Conservation (phyloP, 2,329 filamentous ascomycete genomes). For the Talaromyces rugulosus region DNA sequence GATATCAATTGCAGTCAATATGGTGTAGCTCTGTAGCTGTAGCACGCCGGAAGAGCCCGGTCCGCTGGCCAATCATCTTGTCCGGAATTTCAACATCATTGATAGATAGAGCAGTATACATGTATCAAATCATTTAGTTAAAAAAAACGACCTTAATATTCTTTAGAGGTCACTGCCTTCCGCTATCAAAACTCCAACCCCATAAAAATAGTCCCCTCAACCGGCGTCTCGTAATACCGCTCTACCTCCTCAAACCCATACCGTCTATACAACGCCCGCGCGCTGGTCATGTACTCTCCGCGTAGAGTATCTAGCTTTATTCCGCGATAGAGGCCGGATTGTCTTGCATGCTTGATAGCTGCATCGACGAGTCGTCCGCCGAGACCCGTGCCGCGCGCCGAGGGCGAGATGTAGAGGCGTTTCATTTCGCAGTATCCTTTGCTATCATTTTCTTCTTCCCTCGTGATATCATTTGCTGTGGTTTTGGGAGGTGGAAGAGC, state of each 20-base stretch:
- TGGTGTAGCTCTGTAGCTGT: neutral
- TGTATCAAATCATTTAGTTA: no score
- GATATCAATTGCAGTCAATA: neutral
- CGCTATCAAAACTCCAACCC: conserved; percentile 24
- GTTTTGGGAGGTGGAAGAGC: conserved; percentile 19
- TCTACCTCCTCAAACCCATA: conserved; percentile 51
- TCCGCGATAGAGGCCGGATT: conserved; percentile 42
- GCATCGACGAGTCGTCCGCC: conserved; percentile 46
- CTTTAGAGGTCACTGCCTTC: no score
- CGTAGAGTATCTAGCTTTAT: conserved; percentile 55
- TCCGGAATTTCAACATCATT: neutral
- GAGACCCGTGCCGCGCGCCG: conserved; percentile 47
- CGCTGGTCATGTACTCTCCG: conserved; percentile 44
- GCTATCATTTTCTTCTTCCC: conserved; percentile 1
- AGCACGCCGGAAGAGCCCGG: neutral
- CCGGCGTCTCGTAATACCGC: conserved; percentile 54
- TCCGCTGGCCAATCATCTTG: neutral
- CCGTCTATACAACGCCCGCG: conserved; percentile 46
- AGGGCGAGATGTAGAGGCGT: conserved; percentile 50
- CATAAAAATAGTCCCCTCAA: conserved; percentile 53
- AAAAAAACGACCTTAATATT: no score
- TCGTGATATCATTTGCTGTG: neutral
- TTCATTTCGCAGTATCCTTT: conserved; percentile 51
- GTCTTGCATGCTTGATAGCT: conserved; percentile 42
- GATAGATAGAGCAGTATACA: neutral